phyloP scores from a whole-genome alignment of 1,284 basidiomycete species.

The Leccinum insolens region DNA sequence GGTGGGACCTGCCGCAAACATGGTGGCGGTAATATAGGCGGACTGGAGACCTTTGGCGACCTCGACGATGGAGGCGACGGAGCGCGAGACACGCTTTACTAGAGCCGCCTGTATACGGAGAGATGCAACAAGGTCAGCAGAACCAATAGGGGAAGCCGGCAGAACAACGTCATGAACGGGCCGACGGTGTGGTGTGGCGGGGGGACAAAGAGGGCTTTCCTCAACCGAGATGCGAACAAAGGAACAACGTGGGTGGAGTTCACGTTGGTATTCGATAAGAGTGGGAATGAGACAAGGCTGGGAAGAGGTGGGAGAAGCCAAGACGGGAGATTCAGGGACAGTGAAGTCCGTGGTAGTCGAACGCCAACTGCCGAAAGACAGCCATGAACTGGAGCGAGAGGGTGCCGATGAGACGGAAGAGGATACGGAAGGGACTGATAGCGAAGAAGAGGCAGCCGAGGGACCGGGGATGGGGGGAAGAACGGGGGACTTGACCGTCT shows the following conservation, averaged over 20 bases:
- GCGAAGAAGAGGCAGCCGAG: constrained; percentile 30
- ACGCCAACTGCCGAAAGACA: constrained; percentile 52
- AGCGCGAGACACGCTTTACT: constrained; percentile 41
- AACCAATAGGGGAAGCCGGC: not conserved
- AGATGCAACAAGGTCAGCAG: constrained; percentile 7
- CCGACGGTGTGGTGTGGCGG: constrained; percentile 7
- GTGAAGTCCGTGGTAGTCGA: constrained; percentile 47
- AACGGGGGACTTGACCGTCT: constrained; percentile 23
- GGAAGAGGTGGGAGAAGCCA: constrained; percentile 32
- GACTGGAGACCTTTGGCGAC: constrained; percentile 58
- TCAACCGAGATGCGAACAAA: constrained; percentile 34
- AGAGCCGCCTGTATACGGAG: constrained; percentile 19
- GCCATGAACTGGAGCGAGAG: constrained; percentile 56
- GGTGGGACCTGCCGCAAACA: constrained; percentile 43
- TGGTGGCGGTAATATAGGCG: constrained; percentile 55
- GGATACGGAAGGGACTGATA: constrained; percentile 34
- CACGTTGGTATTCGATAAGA: constrained; percentile 26
- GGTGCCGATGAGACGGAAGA: constrained; percentile 34
- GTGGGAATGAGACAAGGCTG: constrained; percentile 30
- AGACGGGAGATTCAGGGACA: constrained; percentile 34
- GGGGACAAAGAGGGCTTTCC: constrained; percentile 28
- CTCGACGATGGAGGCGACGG: constrained; percentile 50
- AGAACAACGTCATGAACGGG: not conserved
- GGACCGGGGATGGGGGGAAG: constrained; percentile 36
- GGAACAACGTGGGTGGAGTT: constrained; percentile 28